Conservation (phyloP, 2,329 filamentous ascomycete genomes). For the Hymenoscyphus occultus region DNA sequence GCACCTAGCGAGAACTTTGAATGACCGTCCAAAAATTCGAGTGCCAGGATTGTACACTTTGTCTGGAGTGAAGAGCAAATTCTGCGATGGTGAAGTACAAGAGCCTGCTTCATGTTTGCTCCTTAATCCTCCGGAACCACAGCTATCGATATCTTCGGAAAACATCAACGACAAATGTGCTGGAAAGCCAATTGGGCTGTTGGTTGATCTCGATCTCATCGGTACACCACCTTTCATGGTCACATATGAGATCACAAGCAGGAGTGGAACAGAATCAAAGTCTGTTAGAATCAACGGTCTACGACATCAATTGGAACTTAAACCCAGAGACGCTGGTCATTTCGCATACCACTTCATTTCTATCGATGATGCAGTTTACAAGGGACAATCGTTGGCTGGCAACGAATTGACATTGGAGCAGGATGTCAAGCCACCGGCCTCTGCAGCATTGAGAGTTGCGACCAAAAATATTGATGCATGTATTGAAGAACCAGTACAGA, state of each 20-base stretch:
- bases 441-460: conserved; percentile 64
- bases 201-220: conserved; percentile 83
- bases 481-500: conserved; percentile 74
- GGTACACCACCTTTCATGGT: conserved; percentile 91
- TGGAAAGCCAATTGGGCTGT: conserved; percentile 85
- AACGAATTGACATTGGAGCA: conserved; percentile 70
- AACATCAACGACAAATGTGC: conserved; percentile 94
- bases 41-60: conserved; percentile 85
- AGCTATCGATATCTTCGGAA: conserved; percentile 68
- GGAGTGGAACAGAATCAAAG: conserved; percentile 45
- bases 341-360: conserved; percentile 84
- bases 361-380: conserved; percentile 81
- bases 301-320: conserved; percentile 79
- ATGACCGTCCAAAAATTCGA: conserved; percentile 65
- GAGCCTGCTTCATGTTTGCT: conserved; percentile 93
- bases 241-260: conserved; percentile 68
- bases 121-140: conserved; percentile 85
- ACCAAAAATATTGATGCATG: conserved; percentile 64
- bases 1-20: conserved; percentile 58
- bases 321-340: conserved; percentile 74
- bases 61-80: conserved; percentile 72
- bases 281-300: conserved; percentile 62
- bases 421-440: conserved; percentile 88
- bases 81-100: conserved; percentile 82
- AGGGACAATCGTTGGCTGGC: conserved; percentile 58